These are phyloP conservation scores for Xylaria flabelliformis DNA, from an alignment of 495 filamentous ascomycete species.

Conservation along the genomic window DNA sequence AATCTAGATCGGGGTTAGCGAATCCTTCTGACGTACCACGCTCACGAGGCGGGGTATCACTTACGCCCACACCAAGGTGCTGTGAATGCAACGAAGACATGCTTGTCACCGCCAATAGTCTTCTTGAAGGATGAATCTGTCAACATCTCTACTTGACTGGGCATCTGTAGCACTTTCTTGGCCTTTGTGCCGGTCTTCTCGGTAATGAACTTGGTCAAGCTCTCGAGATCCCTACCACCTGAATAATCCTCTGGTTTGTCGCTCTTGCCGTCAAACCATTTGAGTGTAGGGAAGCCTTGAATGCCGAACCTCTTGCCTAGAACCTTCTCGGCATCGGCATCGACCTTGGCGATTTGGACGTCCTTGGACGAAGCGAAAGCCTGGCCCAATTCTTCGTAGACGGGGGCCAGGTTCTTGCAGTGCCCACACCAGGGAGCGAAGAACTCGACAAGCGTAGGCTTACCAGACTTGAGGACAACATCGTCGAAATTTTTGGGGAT, in stretches of 20 bases:
- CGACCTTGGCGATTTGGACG: constrained; percentile 91
- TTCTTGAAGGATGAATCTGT: constrained; percentile 80
- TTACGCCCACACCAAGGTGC: constrained; percentile 96
- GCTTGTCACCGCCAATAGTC: constrained; percentile 80
- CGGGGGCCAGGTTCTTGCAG: constrained; percentile 95
- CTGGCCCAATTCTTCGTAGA: constrained; percentile 91
- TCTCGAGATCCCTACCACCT: constrained; percentile 86
- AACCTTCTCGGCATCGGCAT: constrained; percentile 85
- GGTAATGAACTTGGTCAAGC: constrained; percentile 76
- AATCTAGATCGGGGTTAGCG: constrained; percentile 68
- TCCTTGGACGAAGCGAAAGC: constrained; percentile 74
- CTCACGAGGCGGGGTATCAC: constrained; percentile 46
- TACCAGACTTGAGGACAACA: constrained; percentile 86
- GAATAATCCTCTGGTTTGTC: constrained; percentile 86
- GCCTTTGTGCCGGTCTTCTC: constrained; percentile 87
- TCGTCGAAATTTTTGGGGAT: constrained; percentile 88
- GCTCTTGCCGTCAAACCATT: constrained; percentile 98
- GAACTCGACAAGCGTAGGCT: constrained; percentile 97
- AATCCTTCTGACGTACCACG: not conserved
- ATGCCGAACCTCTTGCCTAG: constrained; percentile 86
- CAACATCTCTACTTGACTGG: constrained; percentile 79
- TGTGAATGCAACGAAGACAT: constrained; percentile 95
- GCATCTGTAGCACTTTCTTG: constrained; percentile 69
- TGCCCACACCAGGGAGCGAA: constrained; percentile 99
- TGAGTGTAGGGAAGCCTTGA: constrained; percentile 94